Percentiles rank a stretch among this genome's conserved stretches.
phyloP scores from a whole-genome alignment of 768 basidiomycete species.

The Macrolepiota dolichaula region DNA sequence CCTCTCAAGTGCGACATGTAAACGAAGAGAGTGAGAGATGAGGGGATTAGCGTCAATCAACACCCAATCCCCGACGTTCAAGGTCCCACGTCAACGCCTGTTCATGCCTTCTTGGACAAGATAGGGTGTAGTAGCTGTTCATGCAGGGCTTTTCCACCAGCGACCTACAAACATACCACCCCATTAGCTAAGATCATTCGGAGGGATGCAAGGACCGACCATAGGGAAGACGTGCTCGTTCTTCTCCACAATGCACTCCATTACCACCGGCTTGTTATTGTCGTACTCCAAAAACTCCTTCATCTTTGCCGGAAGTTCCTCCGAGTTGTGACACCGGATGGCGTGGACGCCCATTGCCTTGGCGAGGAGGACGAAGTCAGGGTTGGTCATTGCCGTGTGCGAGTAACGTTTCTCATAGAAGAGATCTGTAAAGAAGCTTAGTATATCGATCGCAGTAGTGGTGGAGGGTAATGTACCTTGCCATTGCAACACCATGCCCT shows the following conservation, averaged over 20 bases:
- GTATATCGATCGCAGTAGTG: neutral
- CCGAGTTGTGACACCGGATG: conserved; percentile 64
- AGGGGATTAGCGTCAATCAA: neutral
- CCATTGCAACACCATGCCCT: conserved; percentile 99
- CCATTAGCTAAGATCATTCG: neutral
- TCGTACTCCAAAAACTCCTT: conserved; percentile 98
- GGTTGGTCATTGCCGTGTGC: conserved; percentile 94
- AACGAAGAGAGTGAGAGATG: neutral
- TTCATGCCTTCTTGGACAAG: neutral
- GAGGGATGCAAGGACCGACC: conserved; percentile 37
- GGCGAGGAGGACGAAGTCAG: conserved; percentile 90
- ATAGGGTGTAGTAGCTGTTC: conserved; percentile 37
- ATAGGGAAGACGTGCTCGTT: conserved; percentile 91
- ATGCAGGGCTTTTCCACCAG: conserved; percentile 92
- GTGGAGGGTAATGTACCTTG: conserved; percentile 60
- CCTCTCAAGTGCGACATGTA: neutral
- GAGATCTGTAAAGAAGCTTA: conserved; percentile 48
- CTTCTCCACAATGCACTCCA: conserved; percentile 86
- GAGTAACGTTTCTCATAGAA: conserved; percentile 98
- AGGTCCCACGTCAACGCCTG: neutral
- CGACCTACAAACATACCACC: conserved; percentile 46
- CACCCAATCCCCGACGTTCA: neutral
- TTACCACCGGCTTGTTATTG: conserved; percentile 75
- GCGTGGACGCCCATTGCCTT: conserved; percentile 92
- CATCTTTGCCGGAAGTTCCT: conserved; percentile 92